Base-by-base conservation (phyloP, 192 early-diverging fungal genomes). In the Pilaira anomala region DNA sequence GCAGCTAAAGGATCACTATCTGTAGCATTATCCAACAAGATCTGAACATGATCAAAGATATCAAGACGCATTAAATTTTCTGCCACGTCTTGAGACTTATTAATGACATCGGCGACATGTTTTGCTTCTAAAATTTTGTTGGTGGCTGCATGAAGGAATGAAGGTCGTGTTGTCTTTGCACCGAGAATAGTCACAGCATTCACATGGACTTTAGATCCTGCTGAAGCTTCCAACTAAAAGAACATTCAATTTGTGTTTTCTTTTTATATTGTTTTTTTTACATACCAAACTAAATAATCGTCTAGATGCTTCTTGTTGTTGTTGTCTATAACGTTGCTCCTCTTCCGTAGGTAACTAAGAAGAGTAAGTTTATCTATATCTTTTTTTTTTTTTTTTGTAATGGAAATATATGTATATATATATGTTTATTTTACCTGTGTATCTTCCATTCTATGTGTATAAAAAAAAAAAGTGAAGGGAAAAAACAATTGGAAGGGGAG, bases 31-130 rank as follows among this genome's bases (percentile, higher is more conserved):
- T 94, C 91, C n/a, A 94, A 65, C 2, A 77, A 67, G 0, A 94
- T 74, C 25, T 81, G 72, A 41, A 93, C 77, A 41, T 81, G 62
- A 11, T 88, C 76, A 75, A 92, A 92, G 30, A 91, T 85, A 40
- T 85, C 91, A 16, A 94, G 73, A 6, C 85, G 78, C 13, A 69
- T 48, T 48, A 92, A 72, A 41, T 79, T 77, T 12, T 75, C 71
- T 21, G 79, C 84, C 11, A 80, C 77, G n/a, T 78, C 65, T 48
- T 84, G 79, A 28, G 82, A 74, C 25, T 71, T 68, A 30, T 80
- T 71, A 25, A 91, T 78, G 21, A 91, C 76, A 57, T 86, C 83
- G 6, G 81, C 87, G n/a, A 94, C 62, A 16, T 84, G 80, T 46
- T 65, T 51, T 45, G 80, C 74, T 29, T 71, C 33, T 40, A 83